Evolutionary conservation across 495 filamentous ascomycete genomes (phyloP).

Genomic region (Trichoderma gamsii): DNA sequence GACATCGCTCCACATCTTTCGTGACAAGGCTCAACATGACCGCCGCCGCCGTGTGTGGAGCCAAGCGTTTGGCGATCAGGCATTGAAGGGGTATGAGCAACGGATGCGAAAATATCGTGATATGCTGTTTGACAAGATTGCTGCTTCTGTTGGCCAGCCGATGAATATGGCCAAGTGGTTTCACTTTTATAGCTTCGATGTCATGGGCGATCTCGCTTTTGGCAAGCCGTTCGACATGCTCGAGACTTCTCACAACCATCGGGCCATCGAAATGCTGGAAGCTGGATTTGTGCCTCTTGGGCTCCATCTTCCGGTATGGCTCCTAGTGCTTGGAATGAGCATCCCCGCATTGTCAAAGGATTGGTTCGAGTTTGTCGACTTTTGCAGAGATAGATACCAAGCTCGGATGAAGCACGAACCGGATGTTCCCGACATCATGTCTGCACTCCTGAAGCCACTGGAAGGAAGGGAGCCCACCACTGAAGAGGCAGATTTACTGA

Average conservation of each 20-base stretch:
- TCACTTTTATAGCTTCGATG: conserved; percentile 51
- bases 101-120: neutral
- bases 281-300: neutral
- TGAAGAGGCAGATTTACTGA: conserved; percentile 18
- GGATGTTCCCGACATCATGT: neutral
- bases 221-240: conserved; percentile 53
- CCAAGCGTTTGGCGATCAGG: neutral
- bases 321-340: neutral
- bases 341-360: neutral
- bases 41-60: neutral
- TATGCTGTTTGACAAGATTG: neutral
- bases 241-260: conserved; percentile 26
- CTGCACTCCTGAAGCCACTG: neutral
- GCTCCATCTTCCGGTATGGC: neutral
- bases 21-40: neutral
- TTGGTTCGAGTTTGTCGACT: neutral
- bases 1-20: neutral
- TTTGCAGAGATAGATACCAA: neutral
- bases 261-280: neutral
- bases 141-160: neutral
- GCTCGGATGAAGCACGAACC: neutral
- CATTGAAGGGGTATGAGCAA: neutral
- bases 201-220: conserved; percentile 51
- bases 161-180: conserved; percentile 51
- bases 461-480: neutral